Base-by-base conservation (phyloP, 192 early-diverging fungal genomes). In the Globomyces pollinis-pini region DNA sequence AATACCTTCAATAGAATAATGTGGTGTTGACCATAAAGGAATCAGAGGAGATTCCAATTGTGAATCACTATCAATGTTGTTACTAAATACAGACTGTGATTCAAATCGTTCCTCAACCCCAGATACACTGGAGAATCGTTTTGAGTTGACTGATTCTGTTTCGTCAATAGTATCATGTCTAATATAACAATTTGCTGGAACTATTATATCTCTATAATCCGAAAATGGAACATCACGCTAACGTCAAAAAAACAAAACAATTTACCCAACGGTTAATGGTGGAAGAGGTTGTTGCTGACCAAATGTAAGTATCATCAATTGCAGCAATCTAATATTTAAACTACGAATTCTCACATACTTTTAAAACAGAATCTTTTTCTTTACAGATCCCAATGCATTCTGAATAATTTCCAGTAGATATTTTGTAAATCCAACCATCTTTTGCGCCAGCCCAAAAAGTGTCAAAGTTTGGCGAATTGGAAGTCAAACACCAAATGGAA, bases 381-480 rank as follows among this genome's bases (percentile, higher is more conserved):
- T 87, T 89, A 51, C 89, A 94, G 21, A 98, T 74, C 1, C 86
- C 91, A 28, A 96, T 83, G 61, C 93, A 84, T 63, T 89, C 88
- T 34, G 23, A 20, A 38, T 52, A 20, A 15, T 36, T 59, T 47
- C 67, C 59, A 18, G 57, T 61, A 23, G 53, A 57, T 12, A 64
- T 60, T 57, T 91, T 95, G 5, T 90, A 88, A 6, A 99, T 87
- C 42, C 87, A 69, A 7, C 96, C 96, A 65, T 99, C 96, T 57
- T 87, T 81, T 35, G 89, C 84, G 2, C 93, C 96, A 21, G 90
- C 86, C 75, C 93, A 94, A 66, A 97, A 99, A 4, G 86, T 88
- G 32, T 85, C 80, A 65, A 99, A 77, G 41, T 86, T 77, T 28
- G 91, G 89, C 64, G 92, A 87, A 50, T 83, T 79, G 13, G 93